These are phyloP conservation scores for Rosa persica DNA, from an alignment of 306 rosid genomes.

Conservation along the genomic window DNA sequence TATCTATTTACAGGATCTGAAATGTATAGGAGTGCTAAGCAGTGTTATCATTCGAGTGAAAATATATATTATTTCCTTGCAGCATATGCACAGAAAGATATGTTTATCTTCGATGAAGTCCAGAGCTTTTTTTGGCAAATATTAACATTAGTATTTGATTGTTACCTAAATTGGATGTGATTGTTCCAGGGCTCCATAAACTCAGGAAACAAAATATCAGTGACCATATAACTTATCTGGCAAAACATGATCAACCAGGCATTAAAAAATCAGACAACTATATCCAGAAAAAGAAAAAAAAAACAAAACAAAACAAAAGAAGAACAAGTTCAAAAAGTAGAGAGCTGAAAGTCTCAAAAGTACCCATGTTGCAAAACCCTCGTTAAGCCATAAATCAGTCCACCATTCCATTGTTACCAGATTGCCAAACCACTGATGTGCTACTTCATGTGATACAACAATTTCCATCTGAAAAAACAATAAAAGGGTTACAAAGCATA, in stretches of 20 bases:
- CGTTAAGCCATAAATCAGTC: constrained; percentile 70
- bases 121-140: not conserved
- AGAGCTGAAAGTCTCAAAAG: constrained; percentile 10
- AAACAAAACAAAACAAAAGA: too few species aligned
- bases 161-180: constrained; percentile 68
- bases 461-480: constrained; percentile 38
- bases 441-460: constrained; percentile 59
- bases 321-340: not conserved
- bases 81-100: not conserved
- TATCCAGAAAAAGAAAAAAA: not conserved
- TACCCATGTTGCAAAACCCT: constrained; percentile 77
- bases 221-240: constrained; percentile 67
- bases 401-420: constrained; percentile 80
- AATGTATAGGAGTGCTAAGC: not conserved
- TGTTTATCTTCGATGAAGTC: not conserved
- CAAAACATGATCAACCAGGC: constrained; percentile 12
- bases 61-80: not conserved
- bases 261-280: constrained; percentile 5
- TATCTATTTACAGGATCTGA: not conserved
- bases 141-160: not conserved
- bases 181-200: constrained; percentile 54
- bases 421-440: constrained; percentile 82
- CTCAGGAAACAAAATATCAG: constrained; percentile 54
- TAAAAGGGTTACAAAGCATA: not conserved
- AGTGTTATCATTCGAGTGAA: not conserved